Conservation (phyloP, 2,329 filamentous ascomycete species). For the Phialemoniopsis sp. region DNA sequence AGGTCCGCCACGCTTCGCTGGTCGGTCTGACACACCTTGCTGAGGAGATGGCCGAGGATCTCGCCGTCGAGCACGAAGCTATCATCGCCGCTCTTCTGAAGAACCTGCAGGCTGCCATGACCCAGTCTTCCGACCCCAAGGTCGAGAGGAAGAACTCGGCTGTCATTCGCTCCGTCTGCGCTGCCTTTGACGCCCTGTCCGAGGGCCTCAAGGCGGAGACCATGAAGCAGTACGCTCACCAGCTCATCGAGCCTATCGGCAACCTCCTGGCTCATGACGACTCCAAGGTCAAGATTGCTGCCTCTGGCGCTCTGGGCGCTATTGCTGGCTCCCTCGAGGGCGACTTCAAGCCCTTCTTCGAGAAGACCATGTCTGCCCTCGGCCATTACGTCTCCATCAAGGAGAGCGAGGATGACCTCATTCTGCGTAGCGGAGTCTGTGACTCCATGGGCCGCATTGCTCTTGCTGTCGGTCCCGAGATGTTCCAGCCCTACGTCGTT, state of each 20-base stretch:
- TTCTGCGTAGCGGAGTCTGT: constrained; percentile 83
- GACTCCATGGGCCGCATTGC: constrained; percentile 95
- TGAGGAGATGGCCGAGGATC: constrained; percentile 88
- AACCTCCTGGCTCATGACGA: constrained; percentile 80
- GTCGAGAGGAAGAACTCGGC: constrained; percentile 72
- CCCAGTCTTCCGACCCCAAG: constrained; percentile 57
- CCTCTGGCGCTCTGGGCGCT: constrained; percentile 84
- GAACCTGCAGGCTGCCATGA: constrained; percentile 80
- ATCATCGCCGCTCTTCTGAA: constrained; percentile 82
- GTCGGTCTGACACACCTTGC: constrained; percentile 86
- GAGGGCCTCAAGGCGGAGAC: constrained; percentile 79
- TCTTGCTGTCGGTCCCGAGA: constrained; percentile 75
- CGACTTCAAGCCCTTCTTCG: constrained; percentile 87
- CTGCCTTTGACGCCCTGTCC: constrained; percentile 86
- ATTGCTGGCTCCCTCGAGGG: constrained; percentile 82
- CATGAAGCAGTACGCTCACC: constrained; percentile 76
- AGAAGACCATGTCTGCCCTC: constrained; percentile 84
- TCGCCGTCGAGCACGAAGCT: constrained; percentile 77
- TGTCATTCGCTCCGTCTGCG: constrained; percentile 86
- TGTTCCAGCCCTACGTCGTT: constrained; percentile 87
- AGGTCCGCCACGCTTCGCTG: constrained; percentile 82
- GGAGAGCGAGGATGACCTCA: constrained; percentile 83
- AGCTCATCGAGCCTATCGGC: constrained; percentile 81
- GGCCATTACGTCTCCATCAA: constrained; percentile 82
- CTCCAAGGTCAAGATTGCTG: constrained; percentile 83